These are phyloP conservation scores for Fusarium brachygibbosum DNA, from an alignment of 2,329 filamentous ascomycete species.

Conservation along the genomic window DNA sequence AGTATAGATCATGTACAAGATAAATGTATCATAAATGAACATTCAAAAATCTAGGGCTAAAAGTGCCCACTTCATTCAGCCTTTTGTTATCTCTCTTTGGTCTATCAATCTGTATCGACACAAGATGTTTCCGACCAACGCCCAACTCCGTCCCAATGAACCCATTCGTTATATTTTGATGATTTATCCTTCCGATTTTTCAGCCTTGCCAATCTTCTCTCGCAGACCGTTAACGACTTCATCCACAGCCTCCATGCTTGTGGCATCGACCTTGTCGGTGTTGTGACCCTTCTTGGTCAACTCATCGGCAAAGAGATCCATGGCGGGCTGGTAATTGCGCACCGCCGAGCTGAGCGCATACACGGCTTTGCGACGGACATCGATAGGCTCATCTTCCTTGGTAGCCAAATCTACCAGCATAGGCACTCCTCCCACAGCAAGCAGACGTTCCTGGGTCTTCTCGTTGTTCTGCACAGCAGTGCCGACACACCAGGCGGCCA, in stretches of 20 bases:
- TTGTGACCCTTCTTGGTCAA: conserved; percentile 69
- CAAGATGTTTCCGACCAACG: conserved; percentile 33
- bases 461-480: conserved; percentile 98
- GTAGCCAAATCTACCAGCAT: conserved; percentile 76
- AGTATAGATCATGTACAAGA: conserved; percentile 54
- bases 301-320: conserved; percentile 76
- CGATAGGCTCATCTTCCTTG: conserved; percentile 68
- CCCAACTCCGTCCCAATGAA: conserved; percentile 57
- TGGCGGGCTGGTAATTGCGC: conserved; percentile 89
- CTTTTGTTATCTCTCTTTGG: conserved; percentile 19
- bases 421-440: conserved; percentile 75
- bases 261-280: conserved; percentile 77
- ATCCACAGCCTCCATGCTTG: conserved; percentile 90
- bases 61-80: conserved; percentile 33
- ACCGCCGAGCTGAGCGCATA: conserved; percentile 89
- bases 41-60: conserved; percentile 36
- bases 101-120: conserved; percentile 19
- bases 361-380: conserved; percentile 86
- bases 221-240: conserved; percentile 76
- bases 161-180: conserved; percentile 32
- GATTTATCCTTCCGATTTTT: conserved; percentile 5
- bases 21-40: conserved; percentile 53
- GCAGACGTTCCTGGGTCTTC: conserved; percentile 80
- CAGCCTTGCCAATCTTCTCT: conserved; percentile 60
- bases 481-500: conserved; percentile 94